These are phyloP conservation scores for Xanthoparmelia taractica DNA, from an alignment of 495 filamentous ascomycete genomes.

Conservation along the genomic window DNA sequence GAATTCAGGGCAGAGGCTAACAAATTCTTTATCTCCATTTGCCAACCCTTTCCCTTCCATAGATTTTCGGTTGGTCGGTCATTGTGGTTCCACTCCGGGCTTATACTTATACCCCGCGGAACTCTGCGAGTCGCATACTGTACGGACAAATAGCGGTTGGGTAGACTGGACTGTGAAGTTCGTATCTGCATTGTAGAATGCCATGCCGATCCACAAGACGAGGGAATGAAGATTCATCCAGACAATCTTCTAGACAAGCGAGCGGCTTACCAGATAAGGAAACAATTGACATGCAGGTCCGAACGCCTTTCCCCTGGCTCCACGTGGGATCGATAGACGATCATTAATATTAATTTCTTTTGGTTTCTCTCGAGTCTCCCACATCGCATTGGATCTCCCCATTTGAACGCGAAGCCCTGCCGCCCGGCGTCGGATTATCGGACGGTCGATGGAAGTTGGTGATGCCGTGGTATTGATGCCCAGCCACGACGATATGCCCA, in stretches of 20 bases:
- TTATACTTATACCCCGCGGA: not conserved
- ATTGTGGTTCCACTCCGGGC: not conserved
- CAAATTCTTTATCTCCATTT: not conserved
- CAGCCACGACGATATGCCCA: not conserved
- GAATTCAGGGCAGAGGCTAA: not conserved
- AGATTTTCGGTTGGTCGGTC: not conserved
- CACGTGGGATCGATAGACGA: constrained; percentile 14
- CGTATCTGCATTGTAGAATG: not conserved
- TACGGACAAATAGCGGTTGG: not conserved
- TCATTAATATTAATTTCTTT: too few species aligned
- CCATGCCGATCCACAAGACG: not conserved
- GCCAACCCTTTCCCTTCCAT: not conserved
- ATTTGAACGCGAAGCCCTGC: not conserved
- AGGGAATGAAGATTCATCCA: not conserved
- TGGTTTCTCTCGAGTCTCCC: not conserved
- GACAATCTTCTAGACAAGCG: constrained; percentile 6
- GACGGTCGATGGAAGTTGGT: not conserved
- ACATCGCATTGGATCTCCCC: constrained; percentile 2
- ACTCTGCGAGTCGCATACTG: not conserved
- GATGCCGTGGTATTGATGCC: not conserved
- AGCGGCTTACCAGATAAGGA: not conserved
- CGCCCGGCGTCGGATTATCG: not conserved
- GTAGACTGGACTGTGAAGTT: not conserved
- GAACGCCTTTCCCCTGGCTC: constrained; percentile 11
- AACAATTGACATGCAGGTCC: constrained; percentile 16